Percentiles rank a stretch among this genome's conserved stretches.
Conservation (phyloP, 768 basidiomycete species). For the Ephemerocybe angulata region DNA sequence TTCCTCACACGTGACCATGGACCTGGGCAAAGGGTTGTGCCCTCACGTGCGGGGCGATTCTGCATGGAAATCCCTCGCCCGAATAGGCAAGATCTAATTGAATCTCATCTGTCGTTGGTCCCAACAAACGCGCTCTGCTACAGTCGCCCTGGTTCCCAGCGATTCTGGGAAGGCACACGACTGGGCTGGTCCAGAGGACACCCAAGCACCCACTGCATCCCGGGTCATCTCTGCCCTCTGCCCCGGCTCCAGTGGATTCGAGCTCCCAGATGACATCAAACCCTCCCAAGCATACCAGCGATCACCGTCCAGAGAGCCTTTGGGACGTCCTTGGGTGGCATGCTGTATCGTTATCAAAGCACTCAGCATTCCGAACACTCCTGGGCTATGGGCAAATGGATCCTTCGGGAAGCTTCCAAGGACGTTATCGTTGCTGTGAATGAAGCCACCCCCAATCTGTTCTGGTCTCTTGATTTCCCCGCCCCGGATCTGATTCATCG, state of each 20-base stretch:
- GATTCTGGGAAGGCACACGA: too few species aligned
- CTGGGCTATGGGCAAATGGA: conserved; percentile 2
- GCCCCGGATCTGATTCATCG: neutral
- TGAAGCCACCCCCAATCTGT: neutral
- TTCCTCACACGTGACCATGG: conserved; percentile 29
- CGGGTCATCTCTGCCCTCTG: too few species aligned
- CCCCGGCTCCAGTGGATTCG: too few species aligned
- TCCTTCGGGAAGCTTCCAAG: conserved; percentile 4
- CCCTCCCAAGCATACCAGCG: neutral
- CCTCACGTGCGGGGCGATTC: conserved; percentile 22
- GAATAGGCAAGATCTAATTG: neutral
- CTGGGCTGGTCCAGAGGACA: too few species aligned
- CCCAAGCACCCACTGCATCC: neutral
- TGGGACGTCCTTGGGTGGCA: neutral
- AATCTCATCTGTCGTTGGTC: neutral
- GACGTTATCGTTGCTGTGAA: conserved; percentile 7
- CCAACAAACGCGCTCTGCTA: neutral
- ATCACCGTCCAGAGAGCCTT: neutral
- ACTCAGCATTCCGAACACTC: neutral
- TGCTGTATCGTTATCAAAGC: neutral
- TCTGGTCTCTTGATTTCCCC: conserved; percentile 2
- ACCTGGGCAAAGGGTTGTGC: conserved; percentile 46
- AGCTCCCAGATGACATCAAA: conserved; percentile 7
- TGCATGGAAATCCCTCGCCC: conserved; percentile 18
- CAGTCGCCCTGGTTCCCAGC: conserved; percentile 2